Evolutionary conservation across 2,329 filamentous ascomycete genomes (phyloP).

Genomic region (Colletotrichum lentis): DNA sequence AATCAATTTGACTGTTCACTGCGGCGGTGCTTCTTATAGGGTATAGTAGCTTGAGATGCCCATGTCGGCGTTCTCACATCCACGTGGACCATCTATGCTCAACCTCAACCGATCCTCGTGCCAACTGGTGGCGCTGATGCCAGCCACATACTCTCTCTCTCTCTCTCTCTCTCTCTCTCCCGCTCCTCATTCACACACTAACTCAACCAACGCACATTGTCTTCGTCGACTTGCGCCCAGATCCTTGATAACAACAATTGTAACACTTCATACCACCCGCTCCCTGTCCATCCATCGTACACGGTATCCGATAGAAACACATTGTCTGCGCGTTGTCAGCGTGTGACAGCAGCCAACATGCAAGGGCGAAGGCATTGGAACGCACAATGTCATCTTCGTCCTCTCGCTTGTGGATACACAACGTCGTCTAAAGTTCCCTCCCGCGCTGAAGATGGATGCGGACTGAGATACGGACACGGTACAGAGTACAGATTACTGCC

Average conservation of each 20-base stretch:
- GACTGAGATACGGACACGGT: constrained; percentile 1
- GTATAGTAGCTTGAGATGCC: not conserved
- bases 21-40: not conserved
- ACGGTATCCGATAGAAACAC: constrained; percentile 18
- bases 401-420: not conserved
- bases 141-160: not conserved
- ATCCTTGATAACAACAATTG: not conserved
- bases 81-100: constrained; percentile 16
- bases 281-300: constrained; percentile 12
- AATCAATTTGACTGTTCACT: constrained; percentile 12
- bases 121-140: constrained; percentile 5
- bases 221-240: constrained; percentile 7
- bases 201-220: constrained; percentile 9
- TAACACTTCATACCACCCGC: not conserved
- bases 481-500: not conserved
- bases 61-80: constrained; percentile 15
- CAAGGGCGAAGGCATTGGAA: constrained; percentile 34
- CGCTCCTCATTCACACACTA: no score
- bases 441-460: constrained; percentile 1
- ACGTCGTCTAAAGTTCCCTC: constrained; percentile 20
- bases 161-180: no score
- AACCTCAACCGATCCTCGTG: constrained; percentile 8
- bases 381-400: not conserved
- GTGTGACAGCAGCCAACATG: constrained; percentile 19
- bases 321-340: not conserved